Evolutionary conservation across 768 basidiomycete genomes (phyloP).

Genomic region (Lactarius psammicola): DNA sequence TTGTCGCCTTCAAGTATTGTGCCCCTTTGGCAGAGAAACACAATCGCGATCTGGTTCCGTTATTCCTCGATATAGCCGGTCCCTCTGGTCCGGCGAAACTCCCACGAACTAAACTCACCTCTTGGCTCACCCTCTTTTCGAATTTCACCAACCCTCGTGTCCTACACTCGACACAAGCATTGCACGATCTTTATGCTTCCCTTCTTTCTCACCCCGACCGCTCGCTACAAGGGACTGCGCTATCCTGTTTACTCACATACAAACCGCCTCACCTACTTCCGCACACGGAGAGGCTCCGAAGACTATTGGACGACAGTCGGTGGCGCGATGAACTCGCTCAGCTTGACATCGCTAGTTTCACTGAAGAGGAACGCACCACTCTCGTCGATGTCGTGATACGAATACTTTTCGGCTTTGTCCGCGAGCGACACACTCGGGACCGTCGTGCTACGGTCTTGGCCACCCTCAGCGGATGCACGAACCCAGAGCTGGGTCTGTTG

Average conservation of each 20-base stretch:
- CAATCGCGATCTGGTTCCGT: slow-evolving; percentile 81
- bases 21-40: slow-evolving; percentile 79
- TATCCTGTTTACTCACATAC: slow-evolving; percentile 81
- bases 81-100: slow-evolving; percentile 44
- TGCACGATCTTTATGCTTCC: slow-evolving; percentile 65
- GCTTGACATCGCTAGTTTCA: slow-evolving; percentile 61
- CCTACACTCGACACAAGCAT: slow-evolving; percentile 60
- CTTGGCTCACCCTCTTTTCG: slow-evolving; percentile 83
- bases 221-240: slow-evolving; percentile 66
- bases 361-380: slow-evolving; percentile 55
- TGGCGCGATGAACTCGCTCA: slow-evolving; percentile 87
- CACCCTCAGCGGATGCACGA: slow-evolving; percentile 63
- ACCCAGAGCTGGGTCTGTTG: slow-evolving; percentile 71
- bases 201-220: slow-evolving; percentile 85
- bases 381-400: slow-evolving; percentile 70
- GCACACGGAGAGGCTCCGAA: slow-evolving; percentile 63
- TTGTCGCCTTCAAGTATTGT: slow-evolving; percentile 66
- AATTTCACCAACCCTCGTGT: slow-evolving; percentile 95
- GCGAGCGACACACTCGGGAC: slow-evolving; percentile 67
- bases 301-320: slow-evolving; percentile 76
- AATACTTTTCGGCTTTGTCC: slow-evolving; percentile 84
- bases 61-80: slow-evolving; percentile 59
- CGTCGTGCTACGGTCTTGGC: slow-evolving; percentile 75
- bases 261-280: slow-evolving; percentile 56
- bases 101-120: slow-evolving; percentile 58